phyloP scores from a whole-genome alignment of 495 filamentous ascomycete genomes.

The Penicillium tannophilum region DNA sequence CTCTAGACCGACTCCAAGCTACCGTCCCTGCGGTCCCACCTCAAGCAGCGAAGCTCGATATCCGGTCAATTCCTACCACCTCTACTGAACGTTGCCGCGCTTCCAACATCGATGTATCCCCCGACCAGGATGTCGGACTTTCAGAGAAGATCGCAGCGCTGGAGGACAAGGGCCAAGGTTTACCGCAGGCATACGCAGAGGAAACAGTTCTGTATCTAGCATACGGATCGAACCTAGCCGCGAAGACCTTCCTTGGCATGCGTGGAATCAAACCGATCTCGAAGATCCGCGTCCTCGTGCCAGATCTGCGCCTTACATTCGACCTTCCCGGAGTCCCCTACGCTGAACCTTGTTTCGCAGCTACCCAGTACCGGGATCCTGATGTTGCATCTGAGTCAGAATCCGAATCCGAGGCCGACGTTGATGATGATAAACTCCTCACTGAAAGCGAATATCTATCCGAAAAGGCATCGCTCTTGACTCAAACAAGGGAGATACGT shows the following conservation, averaged over 20 bases:
- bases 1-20: slow-evolving; percentile 18
- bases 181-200: not conserved
- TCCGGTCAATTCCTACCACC: slow-evolving; percentile 20
- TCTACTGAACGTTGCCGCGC: slow-evolving; percentile 22
- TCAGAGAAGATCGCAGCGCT: slow-evolving; percentile 26
- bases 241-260: slow-evolving; percentile 70
- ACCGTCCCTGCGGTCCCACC: slow-evolving; percentile 9
- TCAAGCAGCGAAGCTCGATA: slow-evolving; percentile 9
- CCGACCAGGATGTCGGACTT: slow-evolving; percentile 30
- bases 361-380: slow-evolving; percentile 61
- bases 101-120: slow-evolving; percentile 21
- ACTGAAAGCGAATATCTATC: slow-evolving; percentile 17
- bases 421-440: slow-evolving; percentile 14
- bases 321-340: slow-evolving; percentile 87
- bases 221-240: slow-evolving; percentile 87
- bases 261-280: slow-evolving; percentile 80
- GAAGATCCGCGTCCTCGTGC: slow-evolving; percentile 76
- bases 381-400: slow-evolving; percentile 19
- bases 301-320: slow-evolving; percentile 75
- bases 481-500: slow-evolving; percentile 11
- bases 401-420: slow-evolving; percentile 11
- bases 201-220: slow-evolving; percentile 80
- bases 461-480: slow-evolving; percentile 38
- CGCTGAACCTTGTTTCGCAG: slow-evolving; percentile 89
- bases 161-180: slow-evolving; percentile 11